phyloP scores from a whole-genome alignment of 768 basidiomycete genomes.

The Suillus brevipes region DNA sequence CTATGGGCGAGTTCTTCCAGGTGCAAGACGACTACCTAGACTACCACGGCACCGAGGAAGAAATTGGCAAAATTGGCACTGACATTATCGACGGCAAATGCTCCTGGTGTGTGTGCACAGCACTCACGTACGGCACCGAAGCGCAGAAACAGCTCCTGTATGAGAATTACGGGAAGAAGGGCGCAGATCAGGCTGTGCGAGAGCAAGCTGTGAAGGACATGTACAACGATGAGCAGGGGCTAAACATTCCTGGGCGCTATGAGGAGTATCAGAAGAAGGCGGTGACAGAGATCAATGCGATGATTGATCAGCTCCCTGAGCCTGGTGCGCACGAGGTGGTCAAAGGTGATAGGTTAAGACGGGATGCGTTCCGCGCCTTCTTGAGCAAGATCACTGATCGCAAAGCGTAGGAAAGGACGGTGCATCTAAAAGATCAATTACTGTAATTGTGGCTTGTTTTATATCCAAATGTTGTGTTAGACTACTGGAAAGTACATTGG shows the following conservation, averaged over 20 bases:
- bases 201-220: constrained; percentile 65
- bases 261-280: constrained; percentile 65
- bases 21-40: constrained; percentile 98
- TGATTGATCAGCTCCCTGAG: constrained; percentile 79
- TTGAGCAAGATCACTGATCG: constrained; percentile 73
- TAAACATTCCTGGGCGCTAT: constrained; percentile 53
- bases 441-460: neutral
- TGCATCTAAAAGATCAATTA: neutral
- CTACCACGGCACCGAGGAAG: constrained; percentile 84
- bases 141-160: constrained; percentile 63
- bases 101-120: constrained; percentile 93
- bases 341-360: constrained; percentile 47
- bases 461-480: neutral
- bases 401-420: constrained; percentile 28
- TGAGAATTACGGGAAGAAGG: constrained; percentile 65
- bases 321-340: constrained; percentile 36
- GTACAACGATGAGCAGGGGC: constrained; percentile 62
- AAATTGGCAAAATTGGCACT: constrained; percentile 95
- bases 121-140: constrained; percentile 56
- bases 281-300: constrained; percentile 43
- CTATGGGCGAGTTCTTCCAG: constrained; percentile 98
- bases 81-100: constrained; percentile 99
- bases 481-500: neutral
- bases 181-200: constrained; percentile 38
- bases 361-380: constrained; percentile 82